phyloP scores from a whole-genome alignment of 2,329 filamentous ascomycete species.

The Fusarium compactum region DNA sequence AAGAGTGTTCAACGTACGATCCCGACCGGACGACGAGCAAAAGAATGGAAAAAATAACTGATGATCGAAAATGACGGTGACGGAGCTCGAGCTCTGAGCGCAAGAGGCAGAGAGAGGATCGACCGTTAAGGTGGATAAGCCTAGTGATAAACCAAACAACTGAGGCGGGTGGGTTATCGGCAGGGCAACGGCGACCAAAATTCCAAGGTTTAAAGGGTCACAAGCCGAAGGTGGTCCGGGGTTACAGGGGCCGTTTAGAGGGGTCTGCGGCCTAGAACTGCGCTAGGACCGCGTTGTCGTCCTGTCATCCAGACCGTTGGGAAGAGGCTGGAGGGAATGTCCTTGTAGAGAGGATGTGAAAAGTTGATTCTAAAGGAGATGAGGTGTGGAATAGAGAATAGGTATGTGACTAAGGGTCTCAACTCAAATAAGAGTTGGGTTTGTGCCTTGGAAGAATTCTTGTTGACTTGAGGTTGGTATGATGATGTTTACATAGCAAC shows the following conservation, averaged over 20 bases:
- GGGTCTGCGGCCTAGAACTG: constrained; percentile 16
- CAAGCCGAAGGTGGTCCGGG: constrained; percentile 23
- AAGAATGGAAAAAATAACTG: constrained; percentile 26
- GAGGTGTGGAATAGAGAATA: neutral
- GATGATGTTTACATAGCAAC: constrained; percentile 14
- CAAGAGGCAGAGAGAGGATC: constrained; percentile 11
- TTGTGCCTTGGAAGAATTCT: neutral
- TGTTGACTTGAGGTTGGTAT: neutral
- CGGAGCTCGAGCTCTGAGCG: constrained; percentile 9
- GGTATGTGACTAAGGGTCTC: neutral
- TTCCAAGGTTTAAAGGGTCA: constrained; percentile 29
- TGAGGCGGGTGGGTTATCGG: constrained; percentile 23
- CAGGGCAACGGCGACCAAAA: constrained; percentile 27
- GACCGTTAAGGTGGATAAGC: constrained; percentile 7
- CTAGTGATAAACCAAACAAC: constrained; percentile 16
- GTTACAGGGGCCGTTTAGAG: constrained; percentile 20
- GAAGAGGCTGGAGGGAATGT: constrained; percentile 13
- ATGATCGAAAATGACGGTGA: constrained; percentile 10
- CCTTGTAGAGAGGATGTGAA: neutral
- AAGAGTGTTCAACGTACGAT: constrained; percentile 14
- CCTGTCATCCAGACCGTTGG: constrained; percentile 15
- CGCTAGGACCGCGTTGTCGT: constrained; percentile 8
- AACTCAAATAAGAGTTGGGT: neutral
- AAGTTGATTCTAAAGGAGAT: constrained; percentile 1
- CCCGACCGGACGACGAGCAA: constrained; percentile 9